Percentiles rank a stretch among this genome's conserved stretches.
Evolutionary conservation across 163 green algal species (phyloP).

Genomic region (Prototheca wickerhamii): DNA sequence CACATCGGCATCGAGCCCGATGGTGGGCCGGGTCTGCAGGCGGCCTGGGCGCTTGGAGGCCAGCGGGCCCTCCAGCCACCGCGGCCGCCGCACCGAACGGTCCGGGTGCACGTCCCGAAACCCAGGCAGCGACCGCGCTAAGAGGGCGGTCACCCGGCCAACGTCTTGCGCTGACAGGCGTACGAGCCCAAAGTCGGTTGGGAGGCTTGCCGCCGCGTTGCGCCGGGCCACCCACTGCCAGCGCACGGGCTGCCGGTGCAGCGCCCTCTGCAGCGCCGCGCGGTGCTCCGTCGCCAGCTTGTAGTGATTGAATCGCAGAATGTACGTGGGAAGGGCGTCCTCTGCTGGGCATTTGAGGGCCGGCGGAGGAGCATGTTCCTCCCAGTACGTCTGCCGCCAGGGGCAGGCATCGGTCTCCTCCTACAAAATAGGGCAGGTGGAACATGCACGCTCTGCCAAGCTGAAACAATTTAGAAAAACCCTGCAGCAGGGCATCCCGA

Average conservation of each 20-base stretch:
- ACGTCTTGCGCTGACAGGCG: not conserved
- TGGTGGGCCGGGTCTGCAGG: slow-evolving; percentile 31
- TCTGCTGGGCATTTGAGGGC: not conserved
- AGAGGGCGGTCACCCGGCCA: not conserved
- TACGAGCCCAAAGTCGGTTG: slow-evolving; percentile 87
- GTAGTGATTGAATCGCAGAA: slow-evolving; percentile 23
- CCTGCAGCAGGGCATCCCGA: no score
- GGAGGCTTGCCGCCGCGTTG: slow-evolving; percentile 59
- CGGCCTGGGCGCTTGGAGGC: slow-evolving; percentile 30
- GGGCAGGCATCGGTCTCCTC: no score
- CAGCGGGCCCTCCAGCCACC: not conserved
- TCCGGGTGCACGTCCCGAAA: slow-evolving; percentile 61
- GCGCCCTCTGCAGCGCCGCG: slow-evolving; percentile 13
- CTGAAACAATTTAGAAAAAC: no score
- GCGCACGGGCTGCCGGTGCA: slow-evolving; percentile 2
- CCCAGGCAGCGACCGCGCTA: not conserved
- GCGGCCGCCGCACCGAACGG: slow-evolving; percentile 18
- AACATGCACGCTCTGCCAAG: no score
- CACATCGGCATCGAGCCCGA: slow-evolving; percentile 16
- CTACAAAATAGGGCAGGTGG: no score
- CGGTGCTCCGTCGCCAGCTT: slow-evolving; percentile 23
- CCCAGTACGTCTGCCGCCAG: no score
- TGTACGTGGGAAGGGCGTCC: not conserved
- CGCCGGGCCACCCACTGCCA: slow-evolving; percentile 65
- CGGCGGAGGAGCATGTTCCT: no score